Evolutionary conservation across 78 protist species (phyloP), one percentile per base, ranked within the genome.

Genomic region (Trichosphaerium sp.): DNA sequence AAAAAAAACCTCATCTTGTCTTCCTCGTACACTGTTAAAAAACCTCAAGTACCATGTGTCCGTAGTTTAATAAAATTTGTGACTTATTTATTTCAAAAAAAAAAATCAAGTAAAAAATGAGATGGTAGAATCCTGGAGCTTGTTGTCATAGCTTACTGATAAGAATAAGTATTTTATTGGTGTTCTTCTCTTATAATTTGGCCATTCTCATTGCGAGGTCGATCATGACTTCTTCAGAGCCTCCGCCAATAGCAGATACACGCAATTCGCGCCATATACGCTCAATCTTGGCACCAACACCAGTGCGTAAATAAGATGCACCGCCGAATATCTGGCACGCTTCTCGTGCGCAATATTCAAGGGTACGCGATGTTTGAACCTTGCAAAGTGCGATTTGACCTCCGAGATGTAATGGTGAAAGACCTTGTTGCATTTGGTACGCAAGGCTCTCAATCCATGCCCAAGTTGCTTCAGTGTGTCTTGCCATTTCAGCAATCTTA

Each of bases 341-440:
- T 37, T 71, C 65, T 15, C 74, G 37, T 26, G 85, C 81, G 54
- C 78, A 81, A 14, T 41, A 18, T 70, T 80, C 85, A 32, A 80
- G 56, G 10, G 69, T 58, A 18, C 23, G 18, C 40, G 82, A 74
- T 51, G 61, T 15, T 60, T 74, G 71, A n/a, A 68, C 81, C 73
- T 81, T 81, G 41, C 56, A 39, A 39, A 81, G 76, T 10, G 86
- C 79, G 41, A 4, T 48, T 25, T 11, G 2, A 3, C 71, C 75
- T 1, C 82, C 86, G 21, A 81, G 70, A 15, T 79, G 31, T 10
- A 3, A 4, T 15, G 34, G 15, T 10, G 35, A 42, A 40, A 29
- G 61, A 5, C 29, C 7, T 25, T 40, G 68, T 10, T 51, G 26
- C 48, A 74, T 42, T 10, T 67, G 75, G 10, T 77, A 73, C 70